phyloP scores from a whole-genome alignment of 805 yeast species.

The Hanseniaspora guilliermondii region DNA sequence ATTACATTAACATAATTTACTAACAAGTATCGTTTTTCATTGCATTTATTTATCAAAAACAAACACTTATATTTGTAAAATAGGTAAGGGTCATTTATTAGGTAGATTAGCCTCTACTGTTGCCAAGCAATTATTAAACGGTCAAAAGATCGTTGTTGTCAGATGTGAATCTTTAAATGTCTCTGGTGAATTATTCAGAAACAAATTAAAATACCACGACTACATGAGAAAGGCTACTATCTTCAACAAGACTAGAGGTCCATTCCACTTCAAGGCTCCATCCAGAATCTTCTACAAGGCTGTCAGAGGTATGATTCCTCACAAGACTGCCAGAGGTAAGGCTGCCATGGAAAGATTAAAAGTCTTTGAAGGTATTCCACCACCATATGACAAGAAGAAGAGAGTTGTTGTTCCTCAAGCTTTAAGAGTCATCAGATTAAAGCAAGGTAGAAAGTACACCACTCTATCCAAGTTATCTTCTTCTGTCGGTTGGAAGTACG shows the following conservation, averaged over 20 bases:
- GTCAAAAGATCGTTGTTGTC: slow-evolving; percentile 95
- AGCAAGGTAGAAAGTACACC: slow-evolving; percentile 99
- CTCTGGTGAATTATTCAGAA: slow-evolving; percentile 99
- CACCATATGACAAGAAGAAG: slow-evolving; percentile 99
- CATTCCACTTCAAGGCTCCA: slow-evolving; percentile 99
- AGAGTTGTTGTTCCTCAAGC: slow-evolving; percentile 99
- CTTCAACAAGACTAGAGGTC: slow-evolving; percentile 97
- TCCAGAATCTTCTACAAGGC: slow-evolving; percentile 99
- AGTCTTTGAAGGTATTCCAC: slow-evolving; percentile 99
- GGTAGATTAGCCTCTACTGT: slow-evolving; percentile 99
- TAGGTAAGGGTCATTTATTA: slow-evolving; percentile 95
- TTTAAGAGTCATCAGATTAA: slow-evolving; percentile 95
- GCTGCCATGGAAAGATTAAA: slow-evolving; percentile 98
- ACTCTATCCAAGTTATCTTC: slow-evolving; percentile 92
- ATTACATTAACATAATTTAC: background rate
- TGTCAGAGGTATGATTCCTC: slow-evolving; percentile 97
- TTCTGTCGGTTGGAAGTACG: slow-evolving; percentile 99
- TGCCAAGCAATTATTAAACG: slow-evolving; percentile 96
- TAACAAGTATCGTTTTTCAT: slow-evolving; percentile 4
- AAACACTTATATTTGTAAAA: slow-evolving; percentile 11
- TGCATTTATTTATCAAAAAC: background rate
- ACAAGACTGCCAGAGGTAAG: slow-evolving; percentile 99
- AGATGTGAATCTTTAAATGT: slow-evolving; percentile 97
- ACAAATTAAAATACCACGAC: slow-evolving; percentile 99
- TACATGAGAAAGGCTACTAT: slow-evolving; percentile 98